phyloP scores from a whole-genome alignment of 306 rosid species.

The Fragaria iinumae region DNA sequence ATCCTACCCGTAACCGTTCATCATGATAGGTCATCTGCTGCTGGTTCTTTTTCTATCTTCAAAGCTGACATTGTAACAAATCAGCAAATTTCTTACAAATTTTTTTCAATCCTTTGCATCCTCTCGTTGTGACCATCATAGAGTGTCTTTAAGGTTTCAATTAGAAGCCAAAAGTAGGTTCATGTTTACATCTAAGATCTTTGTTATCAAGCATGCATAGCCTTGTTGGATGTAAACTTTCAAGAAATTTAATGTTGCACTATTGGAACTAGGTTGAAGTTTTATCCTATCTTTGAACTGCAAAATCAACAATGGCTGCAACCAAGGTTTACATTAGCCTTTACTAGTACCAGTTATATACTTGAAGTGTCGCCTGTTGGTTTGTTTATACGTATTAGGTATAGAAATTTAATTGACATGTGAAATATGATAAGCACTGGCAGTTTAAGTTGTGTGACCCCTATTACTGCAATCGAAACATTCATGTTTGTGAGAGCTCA shows the following conservation, averaged over 20 bases:
- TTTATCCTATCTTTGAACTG: not conserved
- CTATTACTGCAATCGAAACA: not conserved
- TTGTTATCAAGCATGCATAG: not conserved
- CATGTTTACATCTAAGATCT: not conserved
- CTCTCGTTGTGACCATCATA: not conserved
- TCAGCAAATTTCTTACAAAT: not conserved
- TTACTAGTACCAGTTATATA: not conserved
- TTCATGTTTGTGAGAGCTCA: slow-evolving; percentile 7
- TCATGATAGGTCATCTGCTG: not conserved
- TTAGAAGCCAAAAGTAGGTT: slow-evolving; percentile 4
- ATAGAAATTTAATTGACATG: not conserved
- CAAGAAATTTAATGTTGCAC: not conserved
- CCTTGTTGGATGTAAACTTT: not conserved
- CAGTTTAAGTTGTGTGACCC: not conserved
- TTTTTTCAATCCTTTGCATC: not conserved
- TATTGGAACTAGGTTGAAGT: not conserved
- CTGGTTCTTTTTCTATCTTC: not conserved
- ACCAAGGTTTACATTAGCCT: not conserved
- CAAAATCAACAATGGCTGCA: not conserved
- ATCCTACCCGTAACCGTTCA: not conserved
- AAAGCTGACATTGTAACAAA: not conserved
- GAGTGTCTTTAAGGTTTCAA: too few relatives aligned
- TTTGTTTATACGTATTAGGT: not conserved
- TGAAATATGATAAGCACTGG: not conserved
- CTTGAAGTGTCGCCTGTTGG: not conserved